These are phyloP conservation scores for Aaosphaeria arxii DNA, from an alignment of 2,329 filamentous ascomycete species.

Conservation along the genomic window DNA sequence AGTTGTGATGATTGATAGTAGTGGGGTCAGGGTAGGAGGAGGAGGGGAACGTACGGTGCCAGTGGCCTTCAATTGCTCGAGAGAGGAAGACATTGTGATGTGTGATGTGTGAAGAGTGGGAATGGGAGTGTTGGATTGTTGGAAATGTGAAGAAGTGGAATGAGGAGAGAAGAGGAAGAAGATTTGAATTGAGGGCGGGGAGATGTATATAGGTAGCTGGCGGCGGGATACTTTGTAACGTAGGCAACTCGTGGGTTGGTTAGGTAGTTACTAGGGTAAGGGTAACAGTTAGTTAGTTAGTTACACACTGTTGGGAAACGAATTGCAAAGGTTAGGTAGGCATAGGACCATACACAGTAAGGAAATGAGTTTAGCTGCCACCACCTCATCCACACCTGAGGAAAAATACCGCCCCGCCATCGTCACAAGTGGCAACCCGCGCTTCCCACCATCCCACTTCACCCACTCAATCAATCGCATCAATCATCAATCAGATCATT, in stretches of 20 bases:
- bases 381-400: neutral
- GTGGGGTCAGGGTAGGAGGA: slow-evolving; percentile 2
- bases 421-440: slow-evolving; percentile 31
- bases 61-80: slow-evolving; percentile 94
- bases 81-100: slow-evolving; percentile 71
- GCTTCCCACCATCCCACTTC: no score
- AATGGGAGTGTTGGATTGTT: slow-evolving; percentile 1
- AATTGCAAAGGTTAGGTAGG: no score
- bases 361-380: slow-evolving; percentile 13
- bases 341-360: no score
- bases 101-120: neutral
- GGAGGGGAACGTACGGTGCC: slow-evolving; percentile 75
- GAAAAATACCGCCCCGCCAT: slow-evolving; percentile 7
- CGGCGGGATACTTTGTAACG: no score
- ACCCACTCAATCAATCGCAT: no score
- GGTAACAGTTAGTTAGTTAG: no score
- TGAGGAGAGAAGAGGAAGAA: neutral
- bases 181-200: neutral
- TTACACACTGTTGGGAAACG: slow-evolving; percentile 5
- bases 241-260: no score
- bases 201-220: neutral
- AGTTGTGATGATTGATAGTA: slow-evolving; percentile 6
- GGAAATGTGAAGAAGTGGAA: no score
- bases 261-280: no score
- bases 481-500: slow-evolving; percentile 18